Evolutionary conservation across 495 filamentous ascomycete species (phyloP), one percentile per base, ranked within the genome.

Genomic region (Lophium mytilinum): DNA sequence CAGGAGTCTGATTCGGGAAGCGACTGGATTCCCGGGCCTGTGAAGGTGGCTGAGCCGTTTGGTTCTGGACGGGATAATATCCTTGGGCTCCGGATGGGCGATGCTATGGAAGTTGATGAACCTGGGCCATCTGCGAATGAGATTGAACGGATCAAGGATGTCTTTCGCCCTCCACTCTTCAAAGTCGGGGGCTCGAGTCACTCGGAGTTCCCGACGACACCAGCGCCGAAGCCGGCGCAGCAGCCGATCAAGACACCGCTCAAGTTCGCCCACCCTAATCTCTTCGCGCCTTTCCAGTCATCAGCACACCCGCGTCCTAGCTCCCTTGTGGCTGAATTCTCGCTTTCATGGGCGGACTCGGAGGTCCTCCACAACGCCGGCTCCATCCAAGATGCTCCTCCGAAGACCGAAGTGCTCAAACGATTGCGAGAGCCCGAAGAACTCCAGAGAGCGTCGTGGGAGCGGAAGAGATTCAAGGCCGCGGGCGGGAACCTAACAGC

Each of bases 401-500:
- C 55, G 0, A 57, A 60, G 17, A 11, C 39, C 2, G 55, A 58
- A 7, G 42, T 58, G n/a, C 45, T 55, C 6, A 58, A 67, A 39
- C 19, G 61, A 33, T 51, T 58, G 39, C 56, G 53, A 4, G 52
- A 56, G 15, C 58, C 53, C 10, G 50, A 62, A 10, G 57, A 54
- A 15, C 17, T 49, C 34, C 46, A 56, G 47, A 49, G 53, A 57
- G 45, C 10, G 33, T 52, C 45, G n/a, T 58, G 68, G 58, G 64
- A 68, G 49, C 52, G 59, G 45, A 66, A 62, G 60, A 54, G 63
- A 47, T 71, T 68, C 55, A 62, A 62, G 61, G 30, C 54, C 33
- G 65, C 67, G 14, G 66, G 70, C 6, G 49, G 37, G 34, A 61
- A 67, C 67, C 46, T 72, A 1, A 17, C 35, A 35, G 53, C 53